Evolutionary conservation across 1,284 basidiomycete genomes (phyloP).

Genomic region (Sparassis latifolia): DNA sequence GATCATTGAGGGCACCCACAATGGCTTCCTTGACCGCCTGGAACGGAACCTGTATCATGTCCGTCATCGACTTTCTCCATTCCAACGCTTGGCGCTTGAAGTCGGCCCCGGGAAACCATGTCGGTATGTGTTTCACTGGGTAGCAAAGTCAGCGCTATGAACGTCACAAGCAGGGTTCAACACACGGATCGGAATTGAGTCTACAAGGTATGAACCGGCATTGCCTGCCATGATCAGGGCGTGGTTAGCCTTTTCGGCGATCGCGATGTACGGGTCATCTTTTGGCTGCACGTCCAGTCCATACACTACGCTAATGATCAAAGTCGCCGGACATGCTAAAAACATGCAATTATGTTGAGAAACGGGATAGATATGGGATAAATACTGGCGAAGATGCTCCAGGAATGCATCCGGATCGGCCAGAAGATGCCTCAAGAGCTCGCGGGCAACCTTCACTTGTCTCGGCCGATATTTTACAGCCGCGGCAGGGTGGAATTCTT

Average conservation of each 20-base stretch:
- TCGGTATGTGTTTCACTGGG: conserved; percentile 34
- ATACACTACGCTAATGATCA: conserved; percentile 23
- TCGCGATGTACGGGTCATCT: conserved; percentile 23
- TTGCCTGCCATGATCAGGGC: conserved; percentile 20
- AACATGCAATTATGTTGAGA: not conserved
- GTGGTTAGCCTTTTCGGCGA: conserved; percentile 21
- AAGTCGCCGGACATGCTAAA: conserved; percentile 1
- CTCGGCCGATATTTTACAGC: conserved; percentile 3
- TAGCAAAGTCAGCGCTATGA: not conserved
- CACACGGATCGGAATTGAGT: conserved; percentile 23
- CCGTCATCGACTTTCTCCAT: conserved; percentile 23
- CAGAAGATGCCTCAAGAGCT: conserved; percentile 13
- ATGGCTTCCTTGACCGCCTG: conserved; percentile 24
- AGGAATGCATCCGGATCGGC: conserved; percentile 22
- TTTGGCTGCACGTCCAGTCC: conserved; percentile 23
- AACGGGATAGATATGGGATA: not conserved
- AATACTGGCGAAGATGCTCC: conserved; percentile 19
- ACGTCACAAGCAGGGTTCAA: conserved; percentile 2
- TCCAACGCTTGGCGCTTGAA: conserved; percentile 43
- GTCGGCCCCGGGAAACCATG: conserved; percentile 39
- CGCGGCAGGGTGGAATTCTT: conserved; percentile 20
- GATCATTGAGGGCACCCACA: conserved; percentile 10
- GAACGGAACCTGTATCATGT: conserved; percentile 29
- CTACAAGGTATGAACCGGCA: conserved; percentile 20
- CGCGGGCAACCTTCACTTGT: conserved; percentile 1